phyloP scores from a whole-genome alignment of 2,329 filamentous ascomycete species.

The Botrytis fragariae region DNA sequence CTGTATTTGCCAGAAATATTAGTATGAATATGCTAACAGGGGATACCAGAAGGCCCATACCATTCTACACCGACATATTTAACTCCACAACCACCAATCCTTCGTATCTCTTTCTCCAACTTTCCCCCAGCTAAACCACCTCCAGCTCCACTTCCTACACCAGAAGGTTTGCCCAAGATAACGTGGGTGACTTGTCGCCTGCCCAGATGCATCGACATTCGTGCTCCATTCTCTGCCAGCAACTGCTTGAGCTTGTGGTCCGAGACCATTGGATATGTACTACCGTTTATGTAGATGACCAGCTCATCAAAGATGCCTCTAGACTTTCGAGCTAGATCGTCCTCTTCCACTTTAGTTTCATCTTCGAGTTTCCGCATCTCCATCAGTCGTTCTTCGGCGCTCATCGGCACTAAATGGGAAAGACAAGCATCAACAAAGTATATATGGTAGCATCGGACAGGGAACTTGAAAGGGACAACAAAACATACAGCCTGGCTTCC shows the following conservation, averaged over 20 bases:
- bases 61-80: slow-evolving; percentile 82
- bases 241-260: slow-evolving; percentile 84
- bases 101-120: slow-evolving; percentile 74
- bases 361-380: slow-evolving; percentile 48
- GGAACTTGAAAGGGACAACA: slow-evolving; percentile 13
- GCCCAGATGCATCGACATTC: slow-evolving; percentile 66
- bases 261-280: slow-evolving; percentile 75
- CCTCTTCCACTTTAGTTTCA: slow-evolving; percentile 47
- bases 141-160: slow-evolving; percentile 54
- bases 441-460: slow-evolving; percentile 15
- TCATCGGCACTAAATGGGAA: slow-evolving; percentile 38
- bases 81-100: slow-evolving; percentile 64
- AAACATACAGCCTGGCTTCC: slow-evolving; percentile 18
- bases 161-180: slow-evolving; percentile 64
- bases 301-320: slow-evolving; percentile 64
- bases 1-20: slow-evolving; percentile 42
- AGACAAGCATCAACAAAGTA: slow-evolving; percentile 18
- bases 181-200: slow-evolving; percentile 81
- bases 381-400: slow-evolving; percentile 28
- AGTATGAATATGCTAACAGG: slow-evolving; percentile 17
- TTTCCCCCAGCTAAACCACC: slow-evolving; percentile 76
- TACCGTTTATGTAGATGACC: slow-evolving; percentile 83
- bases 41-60: slow-evolving; percentile 44
- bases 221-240: slow-evolving; percentile 71
- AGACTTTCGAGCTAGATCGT: slow-evolving; percentile 27